Conservation (phyloP, 2,329 filamentous ascomycete species). For the Colletotrichum trifolii region DNA sequence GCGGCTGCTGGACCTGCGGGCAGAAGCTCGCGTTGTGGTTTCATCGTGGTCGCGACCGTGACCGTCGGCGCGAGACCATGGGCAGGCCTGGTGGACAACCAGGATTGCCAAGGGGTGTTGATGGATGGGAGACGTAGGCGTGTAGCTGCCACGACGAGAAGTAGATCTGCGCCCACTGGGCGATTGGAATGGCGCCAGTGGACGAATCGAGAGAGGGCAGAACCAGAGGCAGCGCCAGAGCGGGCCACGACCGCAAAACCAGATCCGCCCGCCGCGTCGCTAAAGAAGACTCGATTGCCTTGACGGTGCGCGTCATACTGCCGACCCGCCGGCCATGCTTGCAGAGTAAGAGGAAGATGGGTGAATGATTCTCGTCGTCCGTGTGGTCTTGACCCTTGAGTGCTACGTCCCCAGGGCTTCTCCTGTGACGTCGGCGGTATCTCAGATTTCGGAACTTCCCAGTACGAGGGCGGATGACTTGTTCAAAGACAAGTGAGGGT, state of each 20-base stretch:
- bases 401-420: background rate
- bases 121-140: conserved; percentile 7
- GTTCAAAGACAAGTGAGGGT: no score
- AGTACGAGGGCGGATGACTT: no score
- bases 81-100: conserved; percentile 13
- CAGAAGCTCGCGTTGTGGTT: conserved; percentile 35
- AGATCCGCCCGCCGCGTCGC: conserved; percentile 34
- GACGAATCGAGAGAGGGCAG: conserved; percentile 32
- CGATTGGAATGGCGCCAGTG: conserved; percentile 25
- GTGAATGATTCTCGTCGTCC: background rate
- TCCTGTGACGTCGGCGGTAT: background rate
- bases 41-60: conserved; percentile 24
- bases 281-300: conserved; percentile 22
- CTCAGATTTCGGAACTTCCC: background rate
- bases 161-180: conserved; percentile 12
- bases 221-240: background rate
- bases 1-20: conserved; percentile 30
- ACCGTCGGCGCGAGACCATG: conserved; percentile 21
- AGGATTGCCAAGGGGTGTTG: conserved; percentile 10
- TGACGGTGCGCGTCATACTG: conserved; percentile 31
- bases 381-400: background rate
- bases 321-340: conserved; percentile 33
- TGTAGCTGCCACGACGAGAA: conserved; percentile 23
- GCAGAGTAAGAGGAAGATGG: background rate
- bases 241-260: conserved; percentile 30